phyloP scores from a whole-genome alignment of 208 protist species.

The Crithidia bombi region DNA sequence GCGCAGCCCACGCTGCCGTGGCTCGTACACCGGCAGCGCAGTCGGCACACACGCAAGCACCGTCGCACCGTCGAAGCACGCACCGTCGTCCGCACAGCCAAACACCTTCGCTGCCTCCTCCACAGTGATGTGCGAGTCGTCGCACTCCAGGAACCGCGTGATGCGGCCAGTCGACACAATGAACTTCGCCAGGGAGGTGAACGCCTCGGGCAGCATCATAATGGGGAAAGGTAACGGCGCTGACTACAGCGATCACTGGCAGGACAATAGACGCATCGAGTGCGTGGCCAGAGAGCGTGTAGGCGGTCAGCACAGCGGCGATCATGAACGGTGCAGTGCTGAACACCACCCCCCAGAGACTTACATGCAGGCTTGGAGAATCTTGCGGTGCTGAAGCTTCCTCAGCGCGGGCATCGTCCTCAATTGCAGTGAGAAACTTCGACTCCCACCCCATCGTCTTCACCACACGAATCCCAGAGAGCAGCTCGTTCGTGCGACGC shows the following conservation, averaged over 20 bases:
- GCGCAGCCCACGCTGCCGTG: slow-evolving; percentile 12
- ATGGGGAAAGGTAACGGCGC: slow-evolving; percentile 75
- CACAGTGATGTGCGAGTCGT: slow-evolving; percentile 41
- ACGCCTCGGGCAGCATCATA: slow-evolving; percentile 69
- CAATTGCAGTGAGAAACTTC: slow-evolving; percentile 45
- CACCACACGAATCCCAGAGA: slow-evolving; percentile 89
- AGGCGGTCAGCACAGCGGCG: slow-evolving; percentile 47
- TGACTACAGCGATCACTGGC: slow-evolving; percentile 77
- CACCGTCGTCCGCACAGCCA: slow-evolving; percentile 11
- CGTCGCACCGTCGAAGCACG: background rate
- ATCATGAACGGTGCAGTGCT: slow-evolving; percentile 57
- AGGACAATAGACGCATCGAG: slow-evolving; percentile 83
- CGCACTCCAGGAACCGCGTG: slow-evolving; percentile 61
- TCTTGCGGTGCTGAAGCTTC: slow-evolving; percentile 46
- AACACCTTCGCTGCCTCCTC: slow-evolving; percentile 29
- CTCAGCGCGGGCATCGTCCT: slow-evolving; percentile 35
- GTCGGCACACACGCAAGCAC: slow-evolving; percentile 11
- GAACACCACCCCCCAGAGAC: slow-evolving; percentile 45
- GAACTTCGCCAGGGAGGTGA: slow-evolving; percentile 62
- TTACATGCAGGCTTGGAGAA: slow-evolving; percentile 32
- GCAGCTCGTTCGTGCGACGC: slow-evolving; percentile 90
- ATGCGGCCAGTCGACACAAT: slow-evolving; percentile 81
- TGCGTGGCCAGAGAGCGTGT: slow-evolving; percentile 42
- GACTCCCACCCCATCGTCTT: slow-evolving; percentile 95
- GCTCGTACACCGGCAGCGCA: slow-evolving; percentile 19